Evolutionary conservation across 306 rosid genomes (phyloP), one percentile per base, ranked within the genome.

Genomic region (Notholithocarpus densiflorus): DNA sequence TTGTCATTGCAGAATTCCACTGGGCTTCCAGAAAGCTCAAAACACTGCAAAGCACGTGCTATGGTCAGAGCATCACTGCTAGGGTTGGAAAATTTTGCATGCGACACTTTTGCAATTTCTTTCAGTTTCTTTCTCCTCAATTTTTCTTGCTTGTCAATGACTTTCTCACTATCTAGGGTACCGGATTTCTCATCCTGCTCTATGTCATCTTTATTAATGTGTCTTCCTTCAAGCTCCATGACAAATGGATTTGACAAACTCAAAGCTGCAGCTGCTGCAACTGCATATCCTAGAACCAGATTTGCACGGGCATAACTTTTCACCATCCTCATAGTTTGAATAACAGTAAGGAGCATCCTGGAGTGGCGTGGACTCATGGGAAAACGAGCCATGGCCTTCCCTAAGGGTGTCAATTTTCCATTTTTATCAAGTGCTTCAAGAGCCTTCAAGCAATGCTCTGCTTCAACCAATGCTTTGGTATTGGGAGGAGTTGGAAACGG

Each of bases 331-430:
- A 90, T 85, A 66, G 79, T 81, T 83, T 83, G 88, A 75, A 92
- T 85, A 64, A 92, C 85, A 1, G 95, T 91, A 75, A 95, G 94
- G 53, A 91, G 88, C 97, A 95, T 95, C 88, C 92, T 89, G 5
- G 98, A 91, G 89, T 89, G 98, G 78, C 98, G 97, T 60, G 98
- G 98, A 87, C 97, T 92, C 95, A 91, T 85, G 69, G 98, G 98
- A 81, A 79, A 94, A 48, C 74, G 83, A 53, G 97, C 93, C 98
- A 92, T 94, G 80, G 91, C 90, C 88, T 87, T 89, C 71, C 97
- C 98, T 69, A 92, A 77, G 55, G 81, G 70, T 56, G 97, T 94
- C 62, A 94, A 79, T 71, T 84, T 88, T 31, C 90, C 90, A 75
- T 81, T 80, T 80, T 76, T 71, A 82, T 89, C 95, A 76, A 94